Evolutionary conservation across 1,284 basidiomycete species (phyloP).

Genomic region (Pseudozyma sp.): DNA sequence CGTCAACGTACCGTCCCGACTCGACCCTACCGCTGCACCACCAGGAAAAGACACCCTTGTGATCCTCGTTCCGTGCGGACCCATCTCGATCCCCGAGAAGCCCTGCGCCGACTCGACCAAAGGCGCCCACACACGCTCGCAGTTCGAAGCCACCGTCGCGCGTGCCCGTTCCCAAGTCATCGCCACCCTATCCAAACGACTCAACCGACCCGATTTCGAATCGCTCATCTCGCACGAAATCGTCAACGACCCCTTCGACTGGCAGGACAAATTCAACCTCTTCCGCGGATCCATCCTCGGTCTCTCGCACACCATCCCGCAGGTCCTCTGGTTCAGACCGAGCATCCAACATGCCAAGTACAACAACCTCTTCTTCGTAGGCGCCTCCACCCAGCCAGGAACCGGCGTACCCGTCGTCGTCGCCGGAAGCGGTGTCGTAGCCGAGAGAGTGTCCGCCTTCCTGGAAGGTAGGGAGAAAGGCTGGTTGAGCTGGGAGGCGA

Average conservation of each 20-base stretch:
- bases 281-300: conserved; percentile 70
- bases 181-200: conserved; percentile 50
- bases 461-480: conserved; percentile 37
- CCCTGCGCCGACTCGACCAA: conserved; percentile 35
- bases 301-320: conserved; percentile 68
- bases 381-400: conserved; percentile 69
- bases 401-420: conserved; percentile 67
- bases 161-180: conserved; percentile 59
- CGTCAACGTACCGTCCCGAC: conserved; percentile 72
- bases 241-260: conserved; percentile 68
- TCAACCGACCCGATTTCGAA: conserved; percentile 55
- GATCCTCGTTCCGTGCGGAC: conserved; percentile 70
- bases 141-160: conserved; percentile 36
- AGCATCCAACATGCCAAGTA: conserved; percentile 59
- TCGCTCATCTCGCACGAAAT: conserved; percentile 55
- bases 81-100: conserved; percentile 57
- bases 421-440: conserved; percentile 58
- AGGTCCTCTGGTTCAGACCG: conserved; percentile 67
- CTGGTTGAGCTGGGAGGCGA: conserved; percentile 41
- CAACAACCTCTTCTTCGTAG: conserved; percentile 69
- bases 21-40: conserved; percentile 69
- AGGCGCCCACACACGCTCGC: conserved; percentile 48
- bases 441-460: conserved; percentile 44
- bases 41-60: conserved; percentile 69
- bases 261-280: conserved; percentile 69